phyloP scores from a whole-genome alignment of 2,329 filamentous ascomycete species.

The Aspergillus eucalypticola region DNA sequence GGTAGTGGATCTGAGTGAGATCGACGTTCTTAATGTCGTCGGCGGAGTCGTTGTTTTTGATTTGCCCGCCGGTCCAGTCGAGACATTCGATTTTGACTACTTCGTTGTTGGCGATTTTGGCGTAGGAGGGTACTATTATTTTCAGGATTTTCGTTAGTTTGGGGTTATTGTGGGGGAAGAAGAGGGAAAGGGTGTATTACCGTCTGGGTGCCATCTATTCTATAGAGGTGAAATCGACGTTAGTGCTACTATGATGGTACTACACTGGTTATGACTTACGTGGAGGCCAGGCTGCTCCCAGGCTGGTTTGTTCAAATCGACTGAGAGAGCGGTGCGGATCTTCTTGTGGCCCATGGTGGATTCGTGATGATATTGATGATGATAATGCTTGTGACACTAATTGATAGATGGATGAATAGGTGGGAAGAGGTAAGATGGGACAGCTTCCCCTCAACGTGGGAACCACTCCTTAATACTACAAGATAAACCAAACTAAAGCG shows the following conservation, averaged over 20 bases:
- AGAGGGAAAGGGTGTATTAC: too few relatives aligned
- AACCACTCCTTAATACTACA: neutral
- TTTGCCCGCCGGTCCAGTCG: conserved; percentile 78
- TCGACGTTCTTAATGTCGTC: conserved; percentile 85
- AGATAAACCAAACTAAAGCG: neutral
- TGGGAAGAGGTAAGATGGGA: neutral
- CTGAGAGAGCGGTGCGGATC: conserved; percentile 71
- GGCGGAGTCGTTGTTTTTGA: conserved; percentile 84
- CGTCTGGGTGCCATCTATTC: conserved; percentile 94
- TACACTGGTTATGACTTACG: conserved; percentile 50
- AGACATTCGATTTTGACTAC: conserved; percentile 92
- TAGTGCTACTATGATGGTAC: neutral
- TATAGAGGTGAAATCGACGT: conserved; percentile 36
- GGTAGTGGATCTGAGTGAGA: conserved; percentile 80
- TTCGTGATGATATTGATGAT: neutral
- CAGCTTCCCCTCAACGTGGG: too few relatives aligned
- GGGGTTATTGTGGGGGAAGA: too few relatives aligned
- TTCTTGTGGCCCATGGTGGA: conserved; percentile 40
- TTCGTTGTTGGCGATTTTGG: conserved; percentile 76
- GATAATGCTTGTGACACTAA: conserved; percentile 1
- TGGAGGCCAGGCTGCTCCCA: conserved; percentile 69
- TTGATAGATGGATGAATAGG: neutral
- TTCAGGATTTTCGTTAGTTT: too few relatives aligned
- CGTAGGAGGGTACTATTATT: conserved; percentile 64
- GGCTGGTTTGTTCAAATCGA: conserved; percentile 71